These are phyloP conservation scores for Serendipita vermifera DNA, from an alignment of 768 basidiomycete genomes.

Conservation along the genomic window DNA sequence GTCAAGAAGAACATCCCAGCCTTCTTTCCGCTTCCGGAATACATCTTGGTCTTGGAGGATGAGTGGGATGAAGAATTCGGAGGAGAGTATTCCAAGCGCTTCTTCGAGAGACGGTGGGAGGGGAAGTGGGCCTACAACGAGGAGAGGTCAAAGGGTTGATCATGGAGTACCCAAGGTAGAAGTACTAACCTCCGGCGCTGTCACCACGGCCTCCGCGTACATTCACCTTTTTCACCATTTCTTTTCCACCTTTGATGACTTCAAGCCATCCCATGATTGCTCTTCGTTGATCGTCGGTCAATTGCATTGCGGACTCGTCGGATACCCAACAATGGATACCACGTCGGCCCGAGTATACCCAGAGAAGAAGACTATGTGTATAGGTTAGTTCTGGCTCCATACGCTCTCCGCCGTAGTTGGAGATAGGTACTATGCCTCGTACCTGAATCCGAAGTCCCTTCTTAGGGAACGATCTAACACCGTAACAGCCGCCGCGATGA, in stretches of 20 bases:
- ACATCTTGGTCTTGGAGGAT: slow-evolving; percentile 76
- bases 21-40: slow-evolving; percentile 49
- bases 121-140: no score
- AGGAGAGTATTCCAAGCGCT: slow-evolving; percentile 38
- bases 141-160: no score
- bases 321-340: slow-evolving; percentile 98
- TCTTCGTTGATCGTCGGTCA: slow-evolving; percentile 84
- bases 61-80: slow-evolving; percentile 43
- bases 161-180: no score
- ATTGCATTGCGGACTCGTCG: slow-evolving; percentile 71
- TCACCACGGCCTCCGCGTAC: background rate
- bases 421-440: no score
- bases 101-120: slow-evolving; percentile 23
- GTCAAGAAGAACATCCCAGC: slow-evolving; percentile 60
- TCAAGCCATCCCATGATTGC: slow-evolving; percentile 80
- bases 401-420: background rate
- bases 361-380: slow-evolving; percentile 44
- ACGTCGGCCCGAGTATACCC: slow-evolving; percentile 98
- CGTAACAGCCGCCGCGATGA: slow-evolving; percentile 83
- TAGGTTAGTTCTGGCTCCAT: background rate
- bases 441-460: slow-evolving; percentile 80
- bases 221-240: slow-evolving; percentile 4
- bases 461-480: slow-evolving; percentile 69
- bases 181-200: no score
- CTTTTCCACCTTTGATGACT: slow-evolving; percentile 36